Base-by-base conservation (phyloP, 2,329 filamentous ascomycete species). In the Hypoxylon sp. region DNA sequence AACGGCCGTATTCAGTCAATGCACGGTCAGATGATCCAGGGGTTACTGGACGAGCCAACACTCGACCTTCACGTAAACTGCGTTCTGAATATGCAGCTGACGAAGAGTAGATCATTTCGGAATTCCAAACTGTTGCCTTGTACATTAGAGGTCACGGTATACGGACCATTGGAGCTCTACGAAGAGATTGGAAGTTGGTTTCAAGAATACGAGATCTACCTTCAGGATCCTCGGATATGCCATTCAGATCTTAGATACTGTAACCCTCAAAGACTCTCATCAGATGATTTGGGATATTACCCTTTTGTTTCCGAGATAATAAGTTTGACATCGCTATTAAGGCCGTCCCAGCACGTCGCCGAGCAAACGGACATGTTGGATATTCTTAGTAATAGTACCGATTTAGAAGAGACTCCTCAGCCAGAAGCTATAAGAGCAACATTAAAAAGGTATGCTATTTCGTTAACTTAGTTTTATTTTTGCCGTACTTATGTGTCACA, bases 161-260 rank as follows among this genome's bases (percentile, higher is more conserved):
- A 48, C 19, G 43, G 43, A 48, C 43, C 43, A 23, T 7, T 48
- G 5, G 43, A 25, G 23, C 23, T 48, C 3, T 25, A 13, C 43
- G 9, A 25, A 13, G 43, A 48, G 0, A 48, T 48, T 7, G 43
- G 43, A 3, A 25, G 23, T 25, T 48, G 43, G 43, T 48, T 48
- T 14, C 43, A 48, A 25, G 43, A 48, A 21, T 48, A 48, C 10
- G 43, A 25, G 9, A n/a, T 48, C 23, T 48, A 48, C 43, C 43
- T 48, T 13, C 43, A 48, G 19, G 43, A 48, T 48, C 43, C 43
- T 5, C 19, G 23, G 7, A 23, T 25, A 48, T 48, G 43, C 14
- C 10, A 48, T 6, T 25, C 25, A 3, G 43, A 48, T 25, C 19
- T 48, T 9, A 48, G 23, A 14, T 48, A 48, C 9, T 48, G 11